Conservation (phyloP, 208 protist genomes). For the Acanthamoeba divionensis region DNA sequence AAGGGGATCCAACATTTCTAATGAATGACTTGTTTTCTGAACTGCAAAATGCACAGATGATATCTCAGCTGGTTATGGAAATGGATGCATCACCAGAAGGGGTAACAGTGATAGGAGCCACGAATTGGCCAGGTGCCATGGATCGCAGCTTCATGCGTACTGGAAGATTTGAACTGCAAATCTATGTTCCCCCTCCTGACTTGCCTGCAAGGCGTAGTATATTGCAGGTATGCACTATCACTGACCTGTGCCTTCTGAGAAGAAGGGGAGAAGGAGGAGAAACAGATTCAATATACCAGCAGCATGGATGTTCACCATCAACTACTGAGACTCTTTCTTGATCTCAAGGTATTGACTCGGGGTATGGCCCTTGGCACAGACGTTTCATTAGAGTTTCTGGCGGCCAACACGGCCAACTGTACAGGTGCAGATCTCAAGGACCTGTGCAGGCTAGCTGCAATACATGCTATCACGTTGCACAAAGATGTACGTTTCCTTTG, state of each 20-base stretch:
- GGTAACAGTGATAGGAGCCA: slow-evolving; percentile 26
- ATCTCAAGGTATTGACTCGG: neutral
- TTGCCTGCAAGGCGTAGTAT: neutral
- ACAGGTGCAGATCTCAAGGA: slow-evolving; percentile 30
- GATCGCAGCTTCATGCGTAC: neutral
- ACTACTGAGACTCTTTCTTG: neutral
- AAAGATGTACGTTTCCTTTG: too few relatives aligned
- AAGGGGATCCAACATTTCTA: neutral
- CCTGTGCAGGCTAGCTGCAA: neutral
- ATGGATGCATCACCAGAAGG: neutral
- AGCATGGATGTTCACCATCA: too few relatives aligned
- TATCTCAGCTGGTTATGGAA: slow-evolving; percentile 25
- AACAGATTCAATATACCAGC: too few relatives aligned
- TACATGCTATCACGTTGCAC: neutral
- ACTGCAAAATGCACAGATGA: neutral
- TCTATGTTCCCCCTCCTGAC: slow-evolving; percentile 41
- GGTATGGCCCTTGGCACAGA: neutral
- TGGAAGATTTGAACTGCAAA: slow-evolving; percentile 34
- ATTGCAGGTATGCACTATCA: neutral
- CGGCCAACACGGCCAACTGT: neutral
- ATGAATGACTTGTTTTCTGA: neutral
- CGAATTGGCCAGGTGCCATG: slow-evolving; percentile 15
- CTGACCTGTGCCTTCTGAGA: neutral
- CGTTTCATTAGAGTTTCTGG: slow-evolving; percentile 1
- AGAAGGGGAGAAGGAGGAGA: neutral